Conservation (phyloP, 106 monocot species). For the Dendrobium huoshanense region DNA sequence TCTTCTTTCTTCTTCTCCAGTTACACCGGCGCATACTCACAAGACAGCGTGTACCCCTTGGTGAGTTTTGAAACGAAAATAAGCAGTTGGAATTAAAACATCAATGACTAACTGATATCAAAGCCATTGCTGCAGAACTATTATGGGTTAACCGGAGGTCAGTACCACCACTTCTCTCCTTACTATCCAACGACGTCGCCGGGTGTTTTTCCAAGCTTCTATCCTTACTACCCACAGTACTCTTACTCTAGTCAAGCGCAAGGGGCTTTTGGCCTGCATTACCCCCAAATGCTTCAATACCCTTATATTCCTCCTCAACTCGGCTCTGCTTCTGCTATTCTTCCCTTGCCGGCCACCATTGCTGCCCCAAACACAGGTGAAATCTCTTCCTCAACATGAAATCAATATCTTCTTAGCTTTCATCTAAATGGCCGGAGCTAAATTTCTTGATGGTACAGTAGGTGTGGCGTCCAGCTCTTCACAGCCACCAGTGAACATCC, state of each 20-base stretch:
- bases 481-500: background rate
- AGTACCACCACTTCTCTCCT: slow-evolving; percentile 35
- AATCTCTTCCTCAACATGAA: background rate
- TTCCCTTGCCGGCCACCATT: background rate
- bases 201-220: slow-evolving; percentile 28
- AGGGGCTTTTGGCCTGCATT: slow-evolving; percentile 22
- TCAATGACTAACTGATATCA: background rate
- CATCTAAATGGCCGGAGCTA: background rate
- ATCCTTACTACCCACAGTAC: slow-evolving; percentile 45
- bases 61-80: slow-evolving; percentile 16
- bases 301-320: slow-evolving; percentile 39
- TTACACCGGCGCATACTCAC: slow-evolving; percentile 47
- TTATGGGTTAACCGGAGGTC: slow-evolving; percentile 20
- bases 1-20: slow-evolving; percentile 17
- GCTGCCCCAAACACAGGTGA: background rate
- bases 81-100: background rate
- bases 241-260: slow-evolving; percentile 24
- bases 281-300: slow-evolving; percentile 58
- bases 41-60: slow-evolving; percentile 58
- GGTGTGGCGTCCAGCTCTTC: background rate
- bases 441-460: background rate
- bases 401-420: background rate
- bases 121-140: slow-evolving; percentile 32
- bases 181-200: slow-evolving; percentile 25
- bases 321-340: slow-evolving; percentile 14